Base-by-base conservation (phyloP, 2,329 filamentous ascomycete species). In the Alternaria sp. region DNA sequence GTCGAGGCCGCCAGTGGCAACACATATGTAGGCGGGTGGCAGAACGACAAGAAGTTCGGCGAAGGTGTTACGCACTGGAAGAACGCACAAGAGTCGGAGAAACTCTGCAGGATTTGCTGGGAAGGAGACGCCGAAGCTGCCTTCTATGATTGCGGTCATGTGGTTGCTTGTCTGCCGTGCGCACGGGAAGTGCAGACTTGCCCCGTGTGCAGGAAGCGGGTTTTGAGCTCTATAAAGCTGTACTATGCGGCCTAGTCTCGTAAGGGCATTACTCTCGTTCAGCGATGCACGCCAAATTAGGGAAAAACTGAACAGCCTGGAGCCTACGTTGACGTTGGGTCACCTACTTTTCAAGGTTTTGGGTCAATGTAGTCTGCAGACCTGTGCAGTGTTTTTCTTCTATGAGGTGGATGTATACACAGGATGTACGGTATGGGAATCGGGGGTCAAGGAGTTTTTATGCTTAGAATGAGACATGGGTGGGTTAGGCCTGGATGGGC, bases 61-160 rank as follows among this genome's bases (percentile, higher is more conserved):
- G 86, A 87, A 66, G 88, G 88, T n/a, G 84, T 87, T 41, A 89
- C 87, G 59, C 84, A 86, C 66, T 89, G 87, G 83, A 86, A 87
- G 69, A 85, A 87, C 25, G 88, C 87, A 3, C 87, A 89, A 58
- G 87, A 89, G 61, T 86, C 88, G 65, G 84, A 86, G 75, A 82
- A 85, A 49, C 73, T 87, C 6, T 90, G 88, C 73, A 83, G 86
- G 60, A 89, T 90, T 61, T 90, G 88, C 80, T 90, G 86, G 76
- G 84, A 86, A n/a, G 84, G 85, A 47, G 84, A 85, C 45, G 86
- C 87, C 58, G 86, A 88, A 64, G 85, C 87, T 5, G 82, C 87
- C 7, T 89, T 90, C 73, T 87, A 87, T 68, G 86, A 88, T 66
- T 90, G 88, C 67, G 88, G 88, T 0, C 88, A 90, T 71, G 86